Conservation (phyloP, 164 flowering plant species). For the Vitis rupestris region DNA sequence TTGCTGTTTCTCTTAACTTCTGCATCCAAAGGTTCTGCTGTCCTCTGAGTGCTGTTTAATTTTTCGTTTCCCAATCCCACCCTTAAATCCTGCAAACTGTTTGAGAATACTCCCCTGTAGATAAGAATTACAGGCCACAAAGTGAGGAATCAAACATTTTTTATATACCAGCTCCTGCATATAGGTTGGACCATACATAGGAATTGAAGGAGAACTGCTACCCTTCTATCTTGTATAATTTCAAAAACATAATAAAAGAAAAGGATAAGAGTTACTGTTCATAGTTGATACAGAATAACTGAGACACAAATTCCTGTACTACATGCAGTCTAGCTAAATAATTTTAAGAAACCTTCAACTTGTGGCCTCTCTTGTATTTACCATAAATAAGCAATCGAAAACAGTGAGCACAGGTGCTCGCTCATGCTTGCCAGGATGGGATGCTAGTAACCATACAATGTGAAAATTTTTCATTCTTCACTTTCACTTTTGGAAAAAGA, state of each 20-base stretch:
- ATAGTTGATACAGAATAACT: too few relatives aligned
- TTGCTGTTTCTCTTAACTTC: background rate
- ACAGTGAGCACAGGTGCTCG: too few relatives aligned
- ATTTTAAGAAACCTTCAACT: background rate
- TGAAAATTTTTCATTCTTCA: too few relatives aligned
- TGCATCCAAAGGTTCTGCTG: slow-evolving; percentile 7
- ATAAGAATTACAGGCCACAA: background rate
- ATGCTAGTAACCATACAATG: too few relatives aligned
- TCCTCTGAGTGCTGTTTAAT: slow-evolving; percentile 7
- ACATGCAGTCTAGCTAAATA: background rate
- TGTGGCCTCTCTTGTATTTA: background rate
- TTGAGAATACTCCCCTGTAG: slow-evolving; percentile 22
- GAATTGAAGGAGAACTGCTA: background rate
- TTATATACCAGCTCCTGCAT: background rate
- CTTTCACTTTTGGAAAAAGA: too few relatives aligned
- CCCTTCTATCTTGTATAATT: background rate
- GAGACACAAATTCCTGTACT: background rate
- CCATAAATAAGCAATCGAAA: background rate
- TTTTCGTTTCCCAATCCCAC: slow-evolving; percentile 10
- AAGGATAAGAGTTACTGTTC: background rate
- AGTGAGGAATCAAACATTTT: background rate
- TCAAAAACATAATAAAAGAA: background rate
- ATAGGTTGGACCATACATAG: background rate
- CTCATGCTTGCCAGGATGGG: too few relatives aligned
- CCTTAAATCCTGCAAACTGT: slow-evolving; percentile 10